Base-by-base conservation (phyloP, 257 asterid species). In the Ilex asprella region DNA sequence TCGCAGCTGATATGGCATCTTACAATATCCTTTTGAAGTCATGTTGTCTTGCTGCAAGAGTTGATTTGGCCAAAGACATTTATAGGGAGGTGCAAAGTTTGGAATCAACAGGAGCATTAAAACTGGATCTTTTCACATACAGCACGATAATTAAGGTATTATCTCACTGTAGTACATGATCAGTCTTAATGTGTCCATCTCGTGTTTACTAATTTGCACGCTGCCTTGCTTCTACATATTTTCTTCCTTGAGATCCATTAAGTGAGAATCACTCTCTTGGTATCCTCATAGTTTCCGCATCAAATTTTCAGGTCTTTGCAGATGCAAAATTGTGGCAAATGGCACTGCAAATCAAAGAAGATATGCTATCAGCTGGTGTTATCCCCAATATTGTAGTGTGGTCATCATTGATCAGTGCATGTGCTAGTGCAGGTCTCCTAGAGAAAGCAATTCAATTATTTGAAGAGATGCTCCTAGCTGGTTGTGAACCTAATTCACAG, bases 361-460 rank as follows among this genome's bases (percentile, higher is more conserved):
- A 91, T 68, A 91, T 91, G 97, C 75, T 72, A 63, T 67, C 77
- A 31, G 80, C 87, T 63, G 85, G 95, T 59, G 86, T 91, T 75
- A 66, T 66, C 77, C 98, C 90, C 68, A 81, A 86, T 75, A 73
- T 79, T 52, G 73, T 91, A 60, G 83, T 95, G 30, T 91, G 98
- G 98, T 80, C 90, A 70, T 83, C 98, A 35, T 76, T 88, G 90
- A 83, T 91, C 76, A 86, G 83, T 68, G 95, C 98, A 70, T 88
- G 87, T 63, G 97, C 98, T 60, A 89, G 82, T 80, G 84, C 86
- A 62, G 93, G 98, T 68, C 84, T 84, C n/a, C 81, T 85, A 46
- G 98, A 88, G 70, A 83, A 86, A 74, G 82, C 95, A 69, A 70
- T 81, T 61, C 71, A 63, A 31, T 64, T 91, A 64, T 86, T 91